Conservation (phyloP, 208 protist genomes). For the Acanthamoeba lenticulata region DNA sequence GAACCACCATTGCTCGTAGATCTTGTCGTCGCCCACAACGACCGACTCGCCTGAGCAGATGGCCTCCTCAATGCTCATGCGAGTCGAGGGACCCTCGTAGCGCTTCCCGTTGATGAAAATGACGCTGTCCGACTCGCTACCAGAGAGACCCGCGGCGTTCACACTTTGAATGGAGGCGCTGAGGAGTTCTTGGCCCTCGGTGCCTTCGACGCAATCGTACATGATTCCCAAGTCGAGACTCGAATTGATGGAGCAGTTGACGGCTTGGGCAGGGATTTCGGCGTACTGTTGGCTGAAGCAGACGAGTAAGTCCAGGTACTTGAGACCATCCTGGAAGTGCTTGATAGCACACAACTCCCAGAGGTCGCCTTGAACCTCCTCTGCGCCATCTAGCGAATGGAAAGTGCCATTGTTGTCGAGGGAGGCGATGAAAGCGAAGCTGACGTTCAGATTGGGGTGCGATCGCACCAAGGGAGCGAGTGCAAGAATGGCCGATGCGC, state of each 20-base stretch:
- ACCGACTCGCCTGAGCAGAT: not conserved
- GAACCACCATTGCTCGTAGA: slow-evolving; percentile 49
- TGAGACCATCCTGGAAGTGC: not conserved
- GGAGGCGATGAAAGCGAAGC: not conserved
- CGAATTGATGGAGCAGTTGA: not conserved
- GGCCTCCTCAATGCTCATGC: not conserved
- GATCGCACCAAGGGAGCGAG: not conserved
- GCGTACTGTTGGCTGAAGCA: not conserved
- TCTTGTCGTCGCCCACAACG: not conserved
- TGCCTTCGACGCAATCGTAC: not conserved
- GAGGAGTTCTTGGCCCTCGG: not conserved
- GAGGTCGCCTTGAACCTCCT: not conserved
- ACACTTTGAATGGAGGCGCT: not conserved
- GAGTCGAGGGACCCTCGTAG: not conserved
- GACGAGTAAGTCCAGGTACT: slow-evolving; percentile 24
- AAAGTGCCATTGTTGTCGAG: not conserved
- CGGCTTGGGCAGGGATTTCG: not conserved
- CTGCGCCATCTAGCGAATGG: not conserved
- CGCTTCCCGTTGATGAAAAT: not conserved
- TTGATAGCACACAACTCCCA: slow-evolving; percentile 21
- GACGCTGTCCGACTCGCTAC: not conserved
- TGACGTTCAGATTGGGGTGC: not conserved
- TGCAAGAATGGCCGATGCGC: not conserved
- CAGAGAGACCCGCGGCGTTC: not conserved
- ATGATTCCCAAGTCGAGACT: not conserved